Base-by-base conservation (phyloP, 176 grass and related monocot genomes). In the Oryza rufipogon region DNA sequence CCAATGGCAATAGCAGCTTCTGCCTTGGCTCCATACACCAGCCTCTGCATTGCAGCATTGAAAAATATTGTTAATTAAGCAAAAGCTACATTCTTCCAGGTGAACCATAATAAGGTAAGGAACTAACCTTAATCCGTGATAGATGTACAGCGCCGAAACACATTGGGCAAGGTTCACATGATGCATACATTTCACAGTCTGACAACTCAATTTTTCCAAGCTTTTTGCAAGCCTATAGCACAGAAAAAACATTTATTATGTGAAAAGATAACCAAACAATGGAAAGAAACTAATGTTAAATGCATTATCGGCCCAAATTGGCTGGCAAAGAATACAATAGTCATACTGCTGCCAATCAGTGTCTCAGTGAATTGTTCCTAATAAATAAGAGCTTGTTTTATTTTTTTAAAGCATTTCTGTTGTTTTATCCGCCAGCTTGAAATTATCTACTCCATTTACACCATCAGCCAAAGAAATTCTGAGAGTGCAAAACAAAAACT, bases 71-170 rank as follows among this genome's bases (percentile, higher is more conserved):
- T 9, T 49, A 1, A 56, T 76, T n/a, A 85, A 75, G 73, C 20
- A 65, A 66, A 6, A 25, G 23, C 22, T 63, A 46, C 20, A 67
- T 82, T 66, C 19, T 67, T 30, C 39, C 33, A 68, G 4, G 36
- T 73, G n/a, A 80, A 85, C 61, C 70, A 89, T 54, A 26, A 4
- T 78, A 87, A 77, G n/a, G 72, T 38, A 69, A 44, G 75, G 48
- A 17, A 12, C 1, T 33, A 23, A 98, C 95, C 95, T 95, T 98
- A 47, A 98, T 93, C 64, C 92, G 78, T 39, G 95, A 98, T 66
- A 98, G 89, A 93, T 98, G 95, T 58, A 98, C 94, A 68, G 95
- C 95, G 44, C 95, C 95, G 67, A 98, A 98, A 72, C 95, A 98
- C 95, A 98, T 95, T 6, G 95, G 95, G 63, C 95, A 98, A 34